phyloP scores from a whole-genome alignment of 495 filamentous ascomycete species.

The Eremomyces bilateralis region DNA sequence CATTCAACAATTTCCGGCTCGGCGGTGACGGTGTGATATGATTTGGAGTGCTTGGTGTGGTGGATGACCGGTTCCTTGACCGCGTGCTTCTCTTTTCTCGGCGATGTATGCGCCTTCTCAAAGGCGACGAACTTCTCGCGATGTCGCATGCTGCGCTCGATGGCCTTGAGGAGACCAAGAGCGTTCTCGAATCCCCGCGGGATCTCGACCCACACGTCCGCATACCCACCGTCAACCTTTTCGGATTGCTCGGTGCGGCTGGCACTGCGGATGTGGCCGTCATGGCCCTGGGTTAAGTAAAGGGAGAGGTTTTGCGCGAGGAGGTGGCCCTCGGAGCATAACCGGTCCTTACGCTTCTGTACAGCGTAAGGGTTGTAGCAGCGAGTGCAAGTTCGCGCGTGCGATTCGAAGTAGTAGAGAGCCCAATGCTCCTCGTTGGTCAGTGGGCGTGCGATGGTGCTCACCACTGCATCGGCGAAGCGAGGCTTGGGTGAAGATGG shows the following conservation, averaged over 20 bases:
- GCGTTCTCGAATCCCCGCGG: neutral
- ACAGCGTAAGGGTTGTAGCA: neutral
- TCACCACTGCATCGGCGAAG: neutral
- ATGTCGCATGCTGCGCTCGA: neutral
- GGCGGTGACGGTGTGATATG: neutral
- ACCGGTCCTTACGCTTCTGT: neutral
- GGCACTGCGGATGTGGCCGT: neutral
- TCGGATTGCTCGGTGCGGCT: neutral
- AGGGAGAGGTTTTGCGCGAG: neutral
- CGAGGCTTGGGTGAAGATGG: no score
- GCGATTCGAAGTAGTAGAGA: neutral
- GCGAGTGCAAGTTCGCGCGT: neutral
- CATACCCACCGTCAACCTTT: neutral
- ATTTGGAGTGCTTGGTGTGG: neutral
- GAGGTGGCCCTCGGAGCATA: neutral
- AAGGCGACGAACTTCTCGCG: no score
- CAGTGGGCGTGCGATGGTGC: neutral
- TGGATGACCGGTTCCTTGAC: neutral
- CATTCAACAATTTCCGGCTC: neutral
- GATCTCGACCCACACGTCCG: neutral
- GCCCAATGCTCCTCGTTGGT: neutral
- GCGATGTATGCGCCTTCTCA: no score
- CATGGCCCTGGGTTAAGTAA: no score
- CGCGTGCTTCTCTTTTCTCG: no score
- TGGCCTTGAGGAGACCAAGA: neutral